Evolutionary conservation across 1,284 basidiomycete genomes (phyloP).

Genomic region (Pseudozyma hubeiensis): DNA sequence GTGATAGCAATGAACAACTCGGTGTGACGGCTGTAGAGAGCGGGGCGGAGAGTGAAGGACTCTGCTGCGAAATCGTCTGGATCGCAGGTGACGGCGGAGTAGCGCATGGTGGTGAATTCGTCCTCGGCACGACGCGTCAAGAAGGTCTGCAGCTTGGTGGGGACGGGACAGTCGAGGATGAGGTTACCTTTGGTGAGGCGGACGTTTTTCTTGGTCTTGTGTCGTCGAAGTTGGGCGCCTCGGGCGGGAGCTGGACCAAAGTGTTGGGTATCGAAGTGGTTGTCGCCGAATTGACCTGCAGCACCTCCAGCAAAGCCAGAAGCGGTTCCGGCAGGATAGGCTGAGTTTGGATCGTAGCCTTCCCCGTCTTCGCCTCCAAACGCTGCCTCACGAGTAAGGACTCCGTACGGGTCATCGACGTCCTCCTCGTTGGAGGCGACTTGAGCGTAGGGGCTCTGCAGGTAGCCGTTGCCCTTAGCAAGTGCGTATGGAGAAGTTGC

Average conservation of each 20-base stretch:
- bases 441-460: constrained; percentile 39
- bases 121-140: constrained; percentile 82
- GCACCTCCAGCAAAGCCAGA: not conserved
- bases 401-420: constrained; percentile 22
- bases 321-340: not conserved
- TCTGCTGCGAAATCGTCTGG: constrained; percentile 90
- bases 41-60: constrained; percentile 87
- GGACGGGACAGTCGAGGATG: constrained; percentile 68
- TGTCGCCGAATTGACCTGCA: constrained; percentile 20
- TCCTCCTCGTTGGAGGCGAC: constrained; percentile 22
- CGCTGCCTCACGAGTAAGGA: constrained; percentile 28
- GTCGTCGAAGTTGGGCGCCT: constrained; percentile 64
- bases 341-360: constrained; percentile 8
- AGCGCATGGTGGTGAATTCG: constrained; percentile 82
- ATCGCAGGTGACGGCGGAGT: constrained; percentile 65
- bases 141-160: constrained; percentile 70
- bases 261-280: constrained; percentile 60
- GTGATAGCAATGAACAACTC: constrained; percentile 87
- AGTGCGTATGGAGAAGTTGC: constrained; percentile 19
- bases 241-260: constrained; percentile 64
- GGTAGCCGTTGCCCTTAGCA: constrained; percentile 18
- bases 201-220: constrained; percentile 70
- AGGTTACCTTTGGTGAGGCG: constrained; percentile 68
- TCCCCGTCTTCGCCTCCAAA: constrained; percentile 19
- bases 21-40: constrained; percentile 81